Evolutionary conservation across 2,329 filamentous ascomycete genomes (phyloP).

Genomic region (Hymenoscyphus scutula): DNA sequence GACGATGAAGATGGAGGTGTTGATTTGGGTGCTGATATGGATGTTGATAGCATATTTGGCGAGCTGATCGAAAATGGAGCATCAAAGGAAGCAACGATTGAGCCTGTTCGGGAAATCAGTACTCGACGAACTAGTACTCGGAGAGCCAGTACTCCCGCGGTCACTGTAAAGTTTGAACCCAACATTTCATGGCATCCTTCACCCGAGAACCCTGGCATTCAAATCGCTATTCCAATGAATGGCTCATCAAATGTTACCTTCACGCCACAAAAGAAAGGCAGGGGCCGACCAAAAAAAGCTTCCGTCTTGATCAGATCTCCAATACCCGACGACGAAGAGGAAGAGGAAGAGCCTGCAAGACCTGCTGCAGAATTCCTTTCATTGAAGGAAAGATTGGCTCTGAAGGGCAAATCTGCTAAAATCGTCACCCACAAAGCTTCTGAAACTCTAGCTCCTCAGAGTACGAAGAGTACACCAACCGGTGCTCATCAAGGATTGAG

Average conservation of each 20-base stretch:
- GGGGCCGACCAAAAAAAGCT: constrained; percentile 29
- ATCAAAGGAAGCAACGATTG: background rate
- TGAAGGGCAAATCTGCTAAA: constrained; percentile 33
- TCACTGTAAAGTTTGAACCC: background rate
- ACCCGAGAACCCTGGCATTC: constrained; percentile 12
- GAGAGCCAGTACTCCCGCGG: background rate
- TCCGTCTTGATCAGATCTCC: constrained; percentile 9
- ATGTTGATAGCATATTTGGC: constrained; percentile 28
- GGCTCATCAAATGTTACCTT: constrained; percentile 12
- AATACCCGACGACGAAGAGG: background rate
- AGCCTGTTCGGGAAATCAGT: background rate
- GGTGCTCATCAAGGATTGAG: background rate
- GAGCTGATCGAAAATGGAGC: constrained; percentile 21
- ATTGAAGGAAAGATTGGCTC: constrained; percentile 32
- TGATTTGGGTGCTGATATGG: constrained; percentile 17
- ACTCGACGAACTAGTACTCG: background rate
- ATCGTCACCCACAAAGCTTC: constrained; percentile 26
- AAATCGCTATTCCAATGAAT: constrained; percentile 5
- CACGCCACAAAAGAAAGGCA: constrained; percentile 24
- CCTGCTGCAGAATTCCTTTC: constrained; percentile 26
- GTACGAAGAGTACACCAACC: background rate
- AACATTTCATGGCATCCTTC: constrained; percentile 11
- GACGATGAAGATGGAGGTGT: constrained; percentile 17
- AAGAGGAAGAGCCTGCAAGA: background rate
- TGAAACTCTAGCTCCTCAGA: background rate